phyloP scores from a whole-genome alignment of 1,284 basidiomycete species.

The Taiwanofungus camphoratus region DNA sequence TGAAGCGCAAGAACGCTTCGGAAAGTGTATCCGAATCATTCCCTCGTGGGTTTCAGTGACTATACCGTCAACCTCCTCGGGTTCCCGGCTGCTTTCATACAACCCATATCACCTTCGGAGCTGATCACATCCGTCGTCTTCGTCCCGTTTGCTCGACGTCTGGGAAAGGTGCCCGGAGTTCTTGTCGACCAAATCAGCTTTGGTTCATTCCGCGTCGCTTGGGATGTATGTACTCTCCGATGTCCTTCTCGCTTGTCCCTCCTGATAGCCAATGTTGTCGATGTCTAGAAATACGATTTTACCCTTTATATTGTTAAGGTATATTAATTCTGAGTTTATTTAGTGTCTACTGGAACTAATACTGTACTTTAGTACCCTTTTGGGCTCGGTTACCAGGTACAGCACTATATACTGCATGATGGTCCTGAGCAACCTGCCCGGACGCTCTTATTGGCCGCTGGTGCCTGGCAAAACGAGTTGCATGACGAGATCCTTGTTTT shows the following conservation, averaged over 20 bases:
- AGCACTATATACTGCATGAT: constrained; percentile 55
- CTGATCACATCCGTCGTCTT: constrained; percentile 47
- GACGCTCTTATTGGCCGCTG: constrained; percentile 48
- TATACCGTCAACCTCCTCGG: constrained; percentile 39
- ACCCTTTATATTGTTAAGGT: constrained; percentile 42
- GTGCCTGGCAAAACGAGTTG: constrained; percentile 44
- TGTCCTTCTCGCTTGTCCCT: not conserved
- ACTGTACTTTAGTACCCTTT: constrained; percentile 36
- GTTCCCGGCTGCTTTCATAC: constrained; percentile 43
- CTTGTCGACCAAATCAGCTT: constrained; percentile 47
- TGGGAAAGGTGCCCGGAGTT: constrained; percentile 42
- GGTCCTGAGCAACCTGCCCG: constrained; percentile 49
- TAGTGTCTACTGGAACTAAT: not conserved
- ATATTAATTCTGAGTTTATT: constrained; percentile 1
- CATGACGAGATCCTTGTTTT: constrained; percentile 75
- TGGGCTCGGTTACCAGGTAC: constrained; percentile 29
- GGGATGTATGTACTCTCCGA: constrained; percentile 42
- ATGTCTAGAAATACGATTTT: constrained; percentile 43
- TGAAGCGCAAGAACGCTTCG: constrained; percentile 46
- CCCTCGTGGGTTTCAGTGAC: constrained; percentile 50
- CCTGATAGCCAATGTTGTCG: not conserved
- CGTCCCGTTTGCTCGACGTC: constrained; percentile 38
- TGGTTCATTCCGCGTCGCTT: constrained; percentile 50
- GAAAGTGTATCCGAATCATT: constrained; percentile 55
- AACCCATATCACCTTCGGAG: constrained; percentile 43